These are phyloP conservation scores for Thyridium curvatum DNA, from an alignment of 2,329 filamentous ascomycete species.

Conservation along the genomic window DNA sequence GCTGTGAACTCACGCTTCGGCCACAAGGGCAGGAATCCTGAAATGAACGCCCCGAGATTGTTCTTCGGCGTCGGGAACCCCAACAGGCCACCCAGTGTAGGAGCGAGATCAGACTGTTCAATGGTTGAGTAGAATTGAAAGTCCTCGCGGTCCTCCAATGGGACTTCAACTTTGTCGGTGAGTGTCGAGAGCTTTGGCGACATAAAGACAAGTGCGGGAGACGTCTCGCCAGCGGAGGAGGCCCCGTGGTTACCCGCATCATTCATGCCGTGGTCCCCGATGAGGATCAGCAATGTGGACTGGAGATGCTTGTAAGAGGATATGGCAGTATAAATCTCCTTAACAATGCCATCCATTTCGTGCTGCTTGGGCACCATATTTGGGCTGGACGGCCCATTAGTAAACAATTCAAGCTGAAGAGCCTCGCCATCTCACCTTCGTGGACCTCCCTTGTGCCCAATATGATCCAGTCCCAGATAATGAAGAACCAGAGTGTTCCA, in stretches of 20 bases:
- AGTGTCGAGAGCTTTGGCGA: slow-evolving; percentile 71
- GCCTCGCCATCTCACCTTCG: slow-evolving; percentile 49
- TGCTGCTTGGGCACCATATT: slow-evolving; percentile 90
- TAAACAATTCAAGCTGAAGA: slow-evolving; percentile 3
- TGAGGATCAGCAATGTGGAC: slow-evolving; percentile 77
- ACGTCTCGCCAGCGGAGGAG: slow-evolving; percentile 89
- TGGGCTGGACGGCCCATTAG: slow-evolving; percentile 42
- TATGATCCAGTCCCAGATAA: slow-evolving; percentile 93
- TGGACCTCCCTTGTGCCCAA: slow-evolving; percentile 93
- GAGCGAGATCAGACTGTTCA: slow-evolving; percentile 92
- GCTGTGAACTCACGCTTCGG: slow-evolving; percentile 39
- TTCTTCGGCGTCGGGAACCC: slow-evolving; percentile 87
- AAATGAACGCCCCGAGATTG: slow-evolving; percentile 81
- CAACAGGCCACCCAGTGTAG: slow-evolving; percentile 78
- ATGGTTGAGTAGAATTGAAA: slow-evolving; percentile 80
- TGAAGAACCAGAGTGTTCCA: slow-evolving; percentile 95
- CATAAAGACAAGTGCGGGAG: slow-evolving; percentile 83
- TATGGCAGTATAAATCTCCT: slow-evolving; percentile 70
- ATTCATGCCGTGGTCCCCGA: slow-evolving; percentile 99
- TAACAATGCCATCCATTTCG: slow-evolving; percentile 57
- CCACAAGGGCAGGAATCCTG: slow-evolving; percentile 76
- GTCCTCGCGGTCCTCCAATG: slow-evolving; percentile 51
- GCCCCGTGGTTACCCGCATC: slow-evolving; percentile 96
- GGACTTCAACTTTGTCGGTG: slow-evolving; percentile 21
- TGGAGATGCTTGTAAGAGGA: slow-evolving; percentile 62